Evolutionary conservation across 2,329 filamentous ascomycete genomes (phyloP), one percentile per base, ranked within the genome.

Genomic region (Neonectria faginata): DNA sequence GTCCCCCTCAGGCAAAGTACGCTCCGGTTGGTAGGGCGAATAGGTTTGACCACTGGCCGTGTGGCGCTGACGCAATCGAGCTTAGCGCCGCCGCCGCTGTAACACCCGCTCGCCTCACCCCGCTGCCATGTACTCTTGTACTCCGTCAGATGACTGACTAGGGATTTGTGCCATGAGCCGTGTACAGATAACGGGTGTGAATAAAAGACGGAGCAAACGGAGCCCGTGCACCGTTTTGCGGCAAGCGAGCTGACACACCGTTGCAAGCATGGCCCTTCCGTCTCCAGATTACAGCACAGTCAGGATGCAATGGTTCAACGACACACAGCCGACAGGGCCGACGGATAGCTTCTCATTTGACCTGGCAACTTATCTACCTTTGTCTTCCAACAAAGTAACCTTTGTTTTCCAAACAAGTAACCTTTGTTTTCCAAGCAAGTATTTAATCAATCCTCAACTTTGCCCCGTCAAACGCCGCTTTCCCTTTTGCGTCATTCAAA

Each of bases 31-130:
- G 42, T 55, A 25, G 36, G 36, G 36, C 36, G 16, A n/a, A 14
- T 33, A 33, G 56, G 56, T 51, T 56, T 60, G 61, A 45, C 56
- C 61, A 50, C 20, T 25, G 36, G 25, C 56, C 36, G 44, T 60
- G 61, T 64, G 56, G 61, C 56, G 61, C 44, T 5, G 16, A 8
- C 36, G 9, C 9, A 20, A 33, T 56, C 33, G 3, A 52, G 56
- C 8, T 56, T 64, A 51, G 61, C 31, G 18, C 25, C 18, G 22
- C 14, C 51, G 61, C 61, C 56, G 61, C 61, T 47, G 29, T 64
- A 60, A 54, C 42, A 36, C n/a, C 20, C 33, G 25, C 20, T 25
- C 12, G 27, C 44, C 44, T 42, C 44, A 25, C 33, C 36, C 27
- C 36, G 36, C 53, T 36, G 36, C 39, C 33, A 56, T 41, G 42